Evolutionary conservation across 2,329 filamentous ascomycete species (phyloP).

Genomic region (Didymella pomorum): DNA sequence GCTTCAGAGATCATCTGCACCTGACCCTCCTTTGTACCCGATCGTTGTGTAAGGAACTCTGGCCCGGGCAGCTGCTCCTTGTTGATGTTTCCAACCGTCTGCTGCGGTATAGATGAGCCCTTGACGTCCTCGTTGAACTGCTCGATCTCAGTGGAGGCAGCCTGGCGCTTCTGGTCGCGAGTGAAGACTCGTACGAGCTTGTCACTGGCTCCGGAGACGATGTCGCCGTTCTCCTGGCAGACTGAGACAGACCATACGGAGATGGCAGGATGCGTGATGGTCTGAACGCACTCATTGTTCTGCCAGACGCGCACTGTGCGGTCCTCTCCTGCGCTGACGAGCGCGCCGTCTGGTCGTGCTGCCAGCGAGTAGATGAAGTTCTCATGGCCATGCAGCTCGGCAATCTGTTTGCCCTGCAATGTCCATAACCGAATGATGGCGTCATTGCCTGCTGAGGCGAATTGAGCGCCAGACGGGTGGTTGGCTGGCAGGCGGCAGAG

Average conservation of each 20-base stretch:
- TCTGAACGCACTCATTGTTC: slow-evolving; percentile 83
- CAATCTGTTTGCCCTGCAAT: slow-evolving; percentile 76
- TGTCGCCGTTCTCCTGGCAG: slow-evolving; percentile 83
- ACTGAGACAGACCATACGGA: slow-evolving; percentile 95
- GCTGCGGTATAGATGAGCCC: slow-evolving; percentile 84
- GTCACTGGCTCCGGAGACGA: slow-evolving; percentile 93
- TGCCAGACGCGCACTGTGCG: slow-evolving; percentile 92
- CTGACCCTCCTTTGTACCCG: slow-evolving; percentile 95
- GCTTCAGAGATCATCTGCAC: slow-evolving; percentile 88
- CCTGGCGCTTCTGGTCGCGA: slow-evolving; percentile 72
- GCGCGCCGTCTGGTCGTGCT: slow-evolving; percentile 79
- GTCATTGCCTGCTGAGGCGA: slow-evolving; percentile 94
- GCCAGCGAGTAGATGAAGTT: slow-evolving; percentile 92
- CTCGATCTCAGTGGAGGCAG: slow-evolving; percentile 71
- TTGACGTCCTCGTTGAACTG: slow-evolving; percentile 85
- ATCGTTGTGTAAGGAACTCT: slow-evolving; percentile 81
- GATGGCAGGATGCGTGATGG: slow-evolving; percentile 95
- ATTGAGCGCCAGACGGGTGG: slow-evolving; percentile 85
- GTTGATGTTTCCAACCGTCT: slow-evolving; percentile 79
- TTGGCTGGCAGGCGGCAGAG: slow-evolving; percentile 79
- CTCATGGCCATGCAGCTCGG: slow-evolving; percentile 84
- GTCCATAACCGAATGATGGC: slow-evolving; percentile 89
- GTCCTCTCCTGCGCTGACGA: slow-evolving; percentile 93
- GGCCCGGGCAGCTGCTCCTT: slow-evolving; percentile 91
- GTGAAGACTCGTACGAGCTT: slow-evolving; percentile 85